Evolutionary conservation across 192 early-diverging fungal genomes (phyloP), one percentile per base, ranked within the genome.

Genomic region (Lobosporangium transversale): DNA sequence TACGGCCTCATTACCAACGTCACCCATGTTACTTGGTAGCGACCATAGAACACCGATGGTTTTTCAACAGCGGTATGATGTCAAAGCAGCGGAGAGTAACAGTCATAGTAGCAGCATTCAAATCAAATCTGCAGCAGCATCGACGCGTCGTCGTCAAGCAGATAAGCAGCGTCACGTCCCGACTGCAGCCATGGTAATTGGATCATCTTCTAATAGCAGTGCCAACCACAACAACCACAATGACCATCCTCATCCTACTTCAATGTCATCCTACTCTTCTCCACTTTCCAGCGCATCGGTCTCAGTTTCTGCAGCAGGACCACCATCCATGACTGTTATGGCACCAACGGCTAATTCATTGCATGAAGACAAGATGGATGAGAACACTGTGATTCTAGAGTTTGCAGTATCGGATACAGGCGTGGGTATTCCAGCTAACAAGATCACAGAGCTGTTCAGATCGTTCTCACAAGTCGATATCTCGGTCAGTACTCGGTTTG

Each of bases 401-500:
- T 76, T 76, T 67, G 63, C 73, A 9, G 73, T 76, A 0, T 76
- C 73, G 4, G 73, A 76, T 48, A 76, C 73, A 1, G 73, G 73
- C 4, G 73, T 76, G 15, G 73, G 73, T 3, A 76, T 76, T 26
- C 73, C 73, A 20, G 73, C 73, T 27, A 67, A 76, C 59, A 76
- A 76, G 53, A 66, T 76, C 27, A 67, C 64, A n/a, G 73, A 81
- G 9, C 70, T 90, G 26, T 90, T 90, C 61, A 82, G 83, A 12
- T 84, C 88, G 1, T 90, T 90, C 53, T 89, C 87, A 1, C 89
- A 89, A 62, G 83, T 89, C 30, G 87, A 90, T 24, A 81, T 83
- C 47, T 89, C 88, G 17, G 79, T 83, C 12, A 82, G 82, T 31
- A 78, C 86, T 23, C 68, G 82, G 7, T 87, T 83, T 53, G 87